Conservation (phyloP, 495 filamentous ascomycete species). For the Daldinia loculata region DNA sequence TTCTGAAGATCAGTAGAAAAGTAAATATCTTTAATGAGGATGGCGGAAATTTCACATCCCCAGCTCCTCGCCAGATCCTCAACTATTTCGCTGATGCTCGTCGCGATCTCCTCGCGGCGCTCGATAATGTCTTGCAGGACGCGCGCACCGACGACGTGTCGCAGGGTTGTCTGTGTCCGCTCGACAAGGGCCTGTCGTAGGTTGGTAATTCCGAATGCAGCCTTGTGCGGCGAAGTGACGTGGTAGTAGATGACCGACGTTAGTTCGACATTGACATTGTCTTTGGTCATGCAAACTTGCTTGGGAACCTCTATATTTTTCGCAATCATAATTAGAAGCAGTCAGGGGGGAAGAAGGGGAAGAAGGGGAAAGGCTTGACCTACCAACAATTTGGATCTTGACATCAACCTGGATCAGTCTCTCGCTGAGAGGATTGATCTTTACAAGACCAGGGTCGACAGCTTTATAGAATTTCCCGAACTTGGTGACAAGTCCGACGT, state of each 20-base stretch:
- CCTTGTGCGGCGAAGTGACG: slow-evolving; percentile 93
- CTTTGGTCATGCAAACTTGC: slow-evolving; percentile 99
- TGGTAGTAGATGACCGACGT: slow-evolving; percentile 99
- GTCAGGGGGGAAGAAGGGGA: neutral
- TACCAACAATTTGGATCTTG: slow-evolving; percentile 96
- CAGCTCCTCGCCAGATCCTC: slow-evolving; percentile 93
- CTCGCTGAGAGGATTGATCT: slow-evolving; percentile 97
- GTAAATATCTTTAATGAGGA: slow-evolving; percentile 99
- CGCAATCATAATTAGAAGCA: slow-evolving; percentile 1
- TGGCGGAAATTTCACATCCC: slow-evolving; percentile 96
- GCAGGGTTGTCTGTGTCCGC: slow-evolving; percentile 96
- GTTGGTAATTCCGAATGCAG: slow-evolving; percentile 96
- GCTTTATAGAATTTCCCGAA: slow-evolving; percentile 97
- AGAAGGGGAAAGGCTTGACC: slow-evolving; percentile 36
- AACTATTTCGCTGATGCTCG: slow-evolving; percentile 95
- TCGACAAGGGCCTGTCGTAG: slow-evolving; percentile 94
- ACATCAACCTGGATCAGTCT: slow-evolving; percentile 91
- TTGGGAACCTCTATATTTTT: slow-evolving; percentile 78
- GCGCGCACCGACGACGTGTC: slow-evolving; percentile 95
- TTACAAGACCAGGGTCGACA: slow-evolving; percentile 96
- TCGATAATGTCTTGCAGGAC: slow-evolving; percentile 99
- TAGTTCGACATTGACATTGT: slow-evolving; percentile 93
- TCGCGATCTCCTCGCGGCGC: slow-evolving; percentile 95
- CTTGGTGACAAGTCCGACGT: slow-evolving; percentile 93
- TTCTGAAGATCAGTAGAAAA: slow-evolving; percentile 97